Evolutionary conservation across 202 grass and related monocot species (phyloP), one percentile per base, ranked within the genome.

Genomic region (Schoenoplectus triqueter): DNA sequence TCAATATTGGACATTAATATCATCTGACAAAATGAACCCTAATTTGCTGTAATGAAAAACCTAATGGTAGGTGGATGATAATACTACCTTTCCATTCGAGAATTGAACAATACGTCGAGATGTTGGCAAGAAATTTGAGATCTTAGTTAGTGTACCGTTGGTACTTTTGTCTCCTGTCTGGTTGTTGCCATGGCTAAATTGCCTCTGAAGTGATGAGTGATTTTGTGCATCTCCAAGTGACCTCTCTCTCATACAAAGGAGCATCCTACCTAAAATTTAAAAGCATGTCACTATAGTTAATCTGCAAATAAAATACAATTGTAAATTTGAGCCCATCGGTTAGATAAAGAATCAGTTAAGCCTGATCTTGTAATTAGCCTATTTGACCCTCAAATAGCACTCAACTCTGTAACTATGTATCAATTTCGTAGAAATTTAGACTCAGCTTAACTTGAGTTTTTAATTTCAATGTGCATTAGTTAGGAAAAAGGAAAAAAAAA

Each of bases 71-170:
- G 31, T 31, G 31, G 31, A 31, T 31, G 41, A 82, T 48, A 82
- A 50, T 68, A 18, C 66, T 94, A 99, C 93, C 96, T 86, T 94
- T 85, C 96, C 89, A 75, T 99, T 99, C 63, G 96, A 99, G 87
- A 99, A 99, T 78, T 99, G 96, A 84, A 99, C 96, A 87, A 99
- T 99, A 84, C 96, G 82, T 75, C 91, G 92, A 82, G 96, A 99
- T 83, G 96, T 99, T n/a, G 96, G 93, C 84, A 99, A 87, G 80
- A 96, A 99, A 88, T 99, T 93, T 73, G 91, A 99, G 86, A 99
- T 93, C 66, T 90, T 90, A 86, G 96, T 99, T 88, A 86, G 65
- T 82, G 72, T 88, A 82, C 86, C 87, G 88, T 83, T 90, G 63
- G 88, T 93, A 85, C 82, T 66, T 63, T 87, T 83, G 64, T 99